These are phyloP conservation scores for Ophiostoma tasmaniense DNA, from an alignment of 2,329 filamentous ascomycete species.

Conservation along the genomic window DNA sequence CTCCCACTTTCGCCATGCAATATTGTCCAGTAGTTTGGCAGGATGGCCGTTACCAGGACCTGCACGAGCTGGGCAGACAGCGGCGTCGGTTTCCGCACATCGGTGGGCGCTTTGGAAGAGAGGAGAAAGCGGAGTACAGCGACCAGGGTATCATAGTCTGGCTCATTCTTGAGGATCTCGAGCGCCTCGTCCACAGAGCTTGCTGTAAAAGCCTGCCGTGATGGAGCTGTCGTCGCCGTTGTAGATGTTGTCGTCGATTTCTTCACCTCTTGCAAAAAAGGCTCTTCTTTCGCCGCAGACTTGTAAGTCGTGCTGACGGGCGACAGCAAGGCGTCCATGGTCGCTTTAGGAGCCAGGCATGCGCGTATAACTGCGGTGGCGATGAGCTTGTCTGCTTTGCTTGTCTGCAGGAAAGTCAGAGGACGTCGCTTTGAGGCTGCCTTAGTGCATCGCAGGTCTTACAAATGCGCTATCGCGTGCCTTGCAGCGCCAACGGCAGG, in stretches of 20 bases:
- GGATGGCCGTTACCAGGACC: conserved; percentile 61
- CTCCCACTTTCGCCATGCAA: conserved; percentile 35
- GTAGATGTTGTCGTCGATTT: conserved; percentile 3
- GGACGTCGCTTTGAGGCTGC: neutral
- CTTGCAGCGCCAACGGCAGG: neutral
- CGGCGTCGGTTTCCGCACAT: conserved; percentile 55
- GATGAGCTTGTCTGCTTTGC: neutral
- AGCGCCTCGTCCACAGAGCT: conserved; percentile 44
- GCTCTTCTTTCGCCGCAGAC: conserved; percentile 31
- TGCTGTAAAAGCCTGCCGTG: conserved; percentile 11
- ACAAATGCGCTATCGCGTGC: neutral
- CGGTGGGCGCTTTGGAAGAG: conserved; percentile 25
- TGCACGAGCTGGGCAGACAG: conserved; percentile 67
- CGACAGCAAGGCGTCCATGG: conserved; percentile 49
- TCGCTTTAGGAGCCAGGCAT: neutral
- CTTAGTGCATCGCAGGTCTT: neutral
- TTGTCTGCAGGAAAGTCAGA: neutral
- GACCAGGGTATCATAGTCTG: conserved; percentile 49
- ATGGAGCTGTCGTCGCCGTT: neutral
- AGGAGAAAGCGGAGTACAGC: conserved; percentile 45
- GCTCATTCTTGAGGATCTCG: conserved; percentile 53
- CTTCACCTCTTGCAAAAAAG: conserved; percentile 32
- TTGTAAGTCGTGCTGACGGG: conserved; percentile 46
- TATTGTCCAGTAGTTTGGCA: conserved; percentile 73
- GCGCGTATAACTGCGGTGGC: neutral